Evolutionary conservation across 306 rosid species (phyloP).

Genomic region (peach (Prunus persica)): DNA sequence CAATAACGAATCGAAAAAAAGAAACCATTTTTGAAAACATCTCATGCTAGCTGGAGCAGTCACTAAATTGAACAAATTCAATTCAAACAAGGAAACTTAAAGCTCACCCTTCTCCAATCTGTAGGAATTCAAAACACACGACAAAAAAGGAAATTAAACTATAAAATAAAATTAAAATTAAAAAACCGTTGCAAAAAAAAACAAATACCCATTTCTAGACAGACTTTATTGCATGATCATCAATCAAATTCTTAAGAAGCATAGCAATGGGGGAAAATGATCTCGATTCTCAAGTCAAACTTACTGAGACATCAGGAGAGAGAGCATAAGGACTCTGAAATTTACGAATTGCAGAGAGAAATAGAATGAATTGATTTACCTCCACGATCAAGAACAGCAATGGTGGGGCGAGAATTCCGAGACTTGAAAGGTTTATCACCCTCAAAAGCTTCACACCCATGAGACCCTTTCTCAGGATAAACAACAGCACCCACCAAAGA

Average conservation of each 20-base stretch:
- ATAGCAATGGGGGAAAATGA: background rate
- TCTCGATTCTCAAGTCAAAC: background rate
- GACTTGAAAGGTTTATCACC: constrained; percentile 71
- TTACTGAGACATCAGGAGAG: background rate
- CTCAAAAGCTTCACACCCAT: constrained; percentile 59
- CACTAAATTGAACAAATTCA: background rate
- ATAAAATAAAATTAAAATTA: no score
- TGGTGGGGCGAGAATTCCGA: constrained; percentile 36
- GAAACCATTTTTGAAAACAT: background rate
- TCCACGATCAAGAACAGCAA: constrained; percentile 87
- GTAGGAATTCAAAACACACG: background rate
- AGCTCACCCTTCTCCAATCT: background rate
- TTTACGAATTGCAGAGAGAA: background rate
- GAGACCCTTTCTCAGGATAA: constrained; percentile 52
- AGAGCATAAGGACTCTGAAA: background rate
- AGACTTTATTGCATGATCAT: background rate
- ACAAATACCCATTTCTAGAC: background rate
- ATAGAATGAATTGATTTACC: constrained; percentile 40
- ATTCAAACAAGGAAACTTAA: background rate
- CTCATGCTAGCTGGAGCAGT: background rate
- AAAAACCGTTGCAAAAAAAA: background rate
- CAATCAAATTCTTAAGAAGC: background rate
- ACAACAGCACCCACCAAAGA: constrained; percentile 62
- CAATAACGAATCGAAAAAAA: background rate
- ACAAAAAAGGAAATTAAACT: background rate